A percentile compares a stretch with the other conserved stretches of the same genome.
phyloP scores from a whole-genome alignment of 306 rosid species.

The Quercus berberidifolia region DNA sequence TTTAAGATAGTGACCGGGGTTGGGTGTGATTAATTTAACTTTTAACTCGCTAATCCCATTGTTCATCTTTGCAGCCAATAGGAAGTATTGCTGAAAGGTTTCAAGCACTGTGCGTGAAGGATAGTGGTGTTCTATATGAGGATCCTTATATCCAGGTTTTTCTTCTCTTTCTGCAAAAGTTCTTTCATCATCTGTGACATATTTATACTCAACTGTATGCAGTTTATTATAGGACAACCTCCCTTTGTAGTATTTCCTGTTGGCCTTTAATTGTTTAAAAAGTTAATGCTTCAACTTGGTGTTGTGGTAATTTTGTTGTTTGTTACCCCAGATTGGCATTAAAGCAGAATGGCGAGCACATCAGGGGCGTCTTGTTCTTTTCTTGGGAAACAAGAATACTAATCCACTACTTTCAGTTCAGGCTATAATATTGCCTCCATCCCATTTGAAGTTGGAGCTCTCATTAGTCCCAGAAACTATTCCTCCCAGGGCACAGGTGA shows the following conservation, averaged over 20 bases:
- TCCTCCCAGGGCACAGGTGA: constrained; percentile 99
- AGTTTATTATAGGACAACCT: constrained; percentile 11
- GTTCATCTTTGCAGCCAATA: constrained; percentile 71
- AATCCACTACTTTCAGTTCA: constrained; percentile 86
- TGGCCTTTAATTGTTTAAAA: background rate
- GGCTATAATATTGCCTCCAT: constrained; percentile 84
- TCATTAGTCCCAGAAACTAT: constrained; percentile 95
- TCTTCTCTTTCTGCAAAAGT: background rate
- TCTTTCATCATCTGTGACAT: constrained; percentile 2
- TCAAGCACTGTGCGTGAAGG: constrained; percentile 86
- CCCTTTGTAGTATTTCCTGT: constrained; percentile 5
- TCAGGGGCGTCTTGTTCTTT: constrained; percentile 89
- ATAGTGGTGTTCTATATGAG: constrained; percentile 96
- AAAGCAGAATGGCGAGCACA: constrained; percentile 97
- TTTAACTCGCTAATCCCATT: constrained; percentile 7
- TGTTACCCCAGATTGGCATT: constrained; percentile 66
- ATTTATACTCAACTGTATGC: background rate
- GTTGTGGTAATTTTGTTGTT: background rate
- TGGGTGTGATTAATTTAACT: background rate
- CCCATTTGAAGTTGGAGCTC: constrained; percentile 85
- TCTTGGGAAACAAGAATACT: constrained; percentile 97
- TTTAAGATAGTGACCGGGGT: constrained; percentile 16
- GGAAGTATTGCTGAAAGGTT: constrained; percentile 95
- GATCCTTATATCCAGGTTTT: constrained; percentile 97
- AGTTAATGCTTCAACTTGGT: background rate